phyloP scores from a whole-genome alignment of 2,329 filamentous ascomycete genomes.

The Thielaviopsis euricoi region DNA sequence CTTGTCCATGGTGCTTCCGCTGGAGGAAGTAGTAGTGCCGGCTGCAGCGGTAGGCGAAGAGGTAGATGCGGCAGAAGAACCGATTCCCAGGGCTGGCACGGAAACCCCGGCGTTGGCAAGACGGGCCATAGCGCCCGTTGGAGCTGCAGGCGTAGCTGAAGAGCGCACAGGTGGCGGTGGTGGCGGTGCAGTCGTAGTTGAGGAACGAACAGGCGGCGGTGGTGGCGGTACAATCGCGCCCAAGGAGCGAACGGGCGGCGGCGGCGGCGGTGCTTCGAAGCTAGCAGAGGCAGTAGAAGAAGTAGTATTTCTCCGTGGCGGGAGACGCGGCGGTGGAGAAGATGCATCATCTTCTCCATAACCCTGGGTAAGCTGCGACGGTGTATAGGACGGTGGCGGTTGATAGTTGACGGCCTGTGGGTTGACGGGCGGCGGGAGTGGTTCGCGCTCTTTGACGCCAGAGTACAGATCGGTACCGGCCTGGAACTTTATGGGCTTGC shows the following conservation, averaged over 20 bases:
- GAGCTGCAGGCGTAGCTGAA: slow-evolving; percentile 37
- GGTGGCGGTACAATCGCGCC: slow-evolving; percentile 39
- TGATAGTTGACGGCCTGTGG: slow-evolving; percentile 29
- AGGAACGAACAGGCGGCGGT: too few relatives aligned
- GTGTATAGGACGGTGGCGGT: slow-evolving; percentile 53
- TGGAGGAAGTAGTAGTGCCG: slow-evolving; percentile 15
- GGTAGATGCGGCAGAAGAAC: slow-evolving; percentile 17
- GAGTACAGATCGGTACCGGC: slow-evolving; percentile 14
- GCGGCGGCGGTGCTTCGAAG: slow-evolving; percentile 19
- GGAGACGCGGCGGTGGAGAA: slow-evolving; percentile 56
- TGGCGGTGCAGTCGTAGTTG: slow-evolving; percentile 37
- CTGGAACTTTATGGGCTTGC: slow-evolving; percentile 4
- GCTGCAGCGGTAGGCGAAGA: slow-evolving; percentile 16
- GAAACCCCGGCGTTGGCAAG: slow-evolving; percentile 61
- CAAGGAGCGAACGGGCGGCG: slow-evolving; percentile 26
- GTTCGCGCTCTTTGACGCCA: slow-evolving; percentile 14
- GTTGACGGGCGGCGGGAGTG: slow-evolving; percentile 31
- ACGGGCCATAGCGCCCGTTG: slow-evolving; percentile 27
- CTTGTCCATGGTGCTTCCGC: slow-evolving; percentile 14
- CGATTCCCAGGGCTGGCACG: slow-evolving; percentile 64
- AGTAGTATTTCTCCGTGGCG: slow-evolving; percentile 23
- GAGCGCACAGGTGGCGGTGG: too few relatives aligned
- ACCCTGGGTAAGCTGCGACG: slow-evolving; percentile 14
- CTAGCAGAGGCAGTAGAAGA: slow-evolving; percentile 18
- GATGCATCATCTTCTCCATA: slow-evolving; percentile 14